phyloP scores from a whole-genome alignment of 495 filamentous ascomycete species.

The Astrocystis sublimbata region DNA sequence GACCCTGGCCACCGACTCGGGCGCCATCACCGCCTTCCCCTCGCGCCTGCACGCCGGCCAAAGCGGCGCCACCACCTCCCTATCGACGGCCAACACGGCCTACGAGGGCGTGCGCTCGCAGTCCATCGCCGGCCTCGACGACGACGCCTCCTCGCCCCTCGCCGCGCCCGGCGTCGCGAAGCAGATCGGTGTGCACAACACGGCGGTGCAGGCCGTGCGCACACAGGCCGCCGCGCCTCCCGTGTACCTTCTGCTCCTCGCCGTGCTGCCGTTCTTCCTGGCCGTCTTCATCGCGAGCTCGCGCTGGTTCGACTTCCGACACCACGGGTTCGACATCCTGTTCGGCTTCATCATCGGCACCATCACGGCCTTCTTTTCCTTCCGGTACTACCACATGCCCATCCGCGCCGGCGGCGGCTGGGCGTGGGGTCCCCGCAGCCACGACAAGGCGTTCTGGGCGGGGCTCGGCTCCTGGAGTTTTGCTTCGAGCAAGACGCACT shows the following conservation, averaged over 20 bases:
- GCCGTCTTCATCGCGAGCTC: conserved; percentile 59
- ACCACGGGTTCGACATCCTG: conserved; percentile 88
- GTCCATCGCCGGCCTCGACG: conserved; percentile 17
- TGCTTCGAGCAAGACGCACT: conserved; percentile 40
- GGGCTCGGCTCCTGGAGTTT: conserved; percentile 60
- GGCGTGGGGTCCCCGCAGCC: conserved; percentile 56
- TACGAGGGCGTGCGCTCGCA: conserved; percentile 29
- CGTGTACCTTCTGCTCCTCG: conserved; percentile 67
- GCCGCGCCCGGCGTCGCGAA: conserved; percentile 33
- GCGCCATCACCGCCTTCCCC: conserved; percentile 49
- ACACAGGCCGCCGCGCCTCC: conserved; percentile 69
- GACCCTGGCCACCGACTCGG: conserved; percentile 32
- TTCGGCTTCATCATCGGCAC: conserved; percentile 70
- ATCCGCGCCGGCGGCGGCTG: conserved; percentile 61
- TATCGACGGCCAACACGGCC: conserved; percentile 19
- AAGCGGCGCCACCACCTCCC: neutral
- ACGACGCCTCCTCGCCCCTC: conserved; percentile 22
- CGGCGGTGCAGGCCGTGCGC: conserved; percentile 47
- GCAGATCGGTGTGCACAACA: conserved; percentile 47
- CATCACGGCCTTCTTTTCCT: conserved; percentile 49
- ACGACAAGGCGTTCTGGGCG: conserved; percentile 59
- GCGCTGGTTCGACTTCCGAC: conserved; percentile 77
- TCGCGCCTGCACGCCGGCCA: conserved; percentile 38
- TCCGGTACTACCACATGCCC: conserved; percentile 64
- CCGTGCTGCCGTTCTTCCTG: conserved; percentile 61